These are phyloP conservation scores for Tilletia setariae DNA, from an alignment of 1,284 basidiomycete species.

Conservation along the genomic window DNA sequence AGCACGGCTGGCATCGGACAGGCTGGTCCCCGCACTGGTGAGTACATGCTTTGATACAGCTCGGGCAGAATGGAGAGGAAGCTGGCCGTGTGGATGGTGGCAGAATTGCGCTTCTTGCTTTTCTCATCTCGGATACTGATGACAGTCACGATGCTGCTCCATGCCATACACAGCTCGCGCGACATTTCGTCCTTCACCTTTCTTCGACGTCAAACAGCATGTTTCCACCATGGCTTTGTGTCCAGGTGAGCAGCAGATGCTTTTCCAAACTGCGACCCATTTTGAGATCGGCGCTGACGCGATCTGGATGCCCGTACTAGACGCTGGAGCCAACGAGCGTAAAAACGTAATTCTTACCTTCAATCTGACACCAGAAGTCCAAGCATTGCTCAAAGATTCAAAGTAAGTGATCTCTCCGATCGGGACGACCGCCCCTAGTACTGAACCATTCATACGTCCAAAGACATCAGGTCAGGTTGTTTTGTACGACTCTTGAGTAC, in stretches of 20 bases:
- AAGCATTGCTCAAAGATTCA: conserved; percentile 26
- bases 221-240: conserved; percentile 25
- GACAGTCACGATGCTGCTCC: not conserved
- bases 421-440: not conserved
- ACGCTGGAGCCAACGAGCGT: conserved; percentile 36
- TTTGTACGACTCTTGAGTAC: conserved; percentile 40
- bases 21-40: not conserved
- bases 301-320: conserved; percentile 27
- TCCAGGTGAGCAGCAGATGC: not conserved
- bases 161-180: not conserved
- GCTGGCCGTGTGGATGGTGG: not conserved
- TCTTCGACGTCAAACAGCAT: conserved; percentile 42
- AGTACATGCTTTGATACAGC: not conserved
- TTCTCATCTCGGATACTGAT: not conserved
- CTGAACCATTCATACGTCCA: not conserved
- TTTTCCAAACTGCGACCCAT: not conserved
- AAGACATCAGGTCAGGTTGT: conserved; percentile 37
- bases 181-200: conserved; percentile 40
- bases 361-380: conserved; percentile 28
- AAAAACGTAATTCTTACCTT: conserved; percentile 31
- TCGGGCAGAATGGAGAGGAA: not conserved
- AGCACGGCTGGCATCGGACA: too few relatives aligned
- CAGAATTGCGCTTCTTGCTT: not conserved
- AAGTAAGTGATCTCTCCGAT: conserved; percentile 2
- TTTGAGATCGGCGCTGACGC: not conserved